A percentile compares a stretch with the other conserved stretches of the same genome.
phyloP scores from a whole-genome alignment of 1,139 yeast species.

The Blastobotrys apis region DNA sequence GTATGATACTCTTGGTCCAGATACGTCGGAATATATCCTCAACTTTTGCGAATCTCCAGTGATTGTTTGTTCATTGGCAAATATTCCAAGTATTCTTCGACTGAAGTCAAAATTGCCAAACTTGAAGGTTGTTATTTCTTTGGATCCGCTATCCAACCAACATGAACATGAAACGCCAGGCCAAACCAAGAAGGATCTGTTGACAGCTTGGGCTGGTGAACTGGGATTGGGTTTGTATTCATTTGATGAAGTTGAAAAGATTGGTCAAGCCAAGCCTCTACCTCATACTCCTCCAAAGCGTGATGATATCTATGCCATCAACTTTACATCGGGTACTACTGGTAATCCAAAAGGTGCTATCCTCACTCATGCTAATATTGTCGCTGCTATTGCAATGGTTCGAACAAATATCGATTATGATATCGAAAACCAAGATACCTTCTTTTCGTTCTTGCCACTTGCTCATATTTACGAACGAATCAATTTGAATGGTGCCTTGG shows the following conservation, averaged over 20 bases:
- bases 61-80: constrained; percentile 47
- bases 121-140: constrained; percentile 46
- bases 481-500: constrained; percentile 22
- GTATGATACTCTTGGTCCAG: constrained; percentile 62
- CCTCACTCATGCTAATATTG: constrained; percentile 50
- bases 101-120: constrained; percentile 38
- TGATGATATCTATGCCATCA: constrained; percentile 56
- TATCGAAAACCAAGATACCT: constrained; percentile 26
- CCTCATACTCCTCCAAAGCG: constrained; percentile 50
- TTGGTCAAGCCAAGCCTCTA: constrained; percentile 50
- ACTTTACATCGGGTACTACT: constrained; percentile 77
- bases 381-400: constrained; percentile 45
- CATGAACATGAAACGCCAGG: constrained; percentile 53
- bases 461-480: constrained; percentile 66
- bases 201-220: constrained; percentile 35
- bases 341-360: constrained; percentile 76
- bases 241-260: constrained; percentile 48
- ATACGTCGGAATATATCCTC: constrained; percentile 55
- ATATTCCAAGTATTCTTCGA: constrained; percentile 42
- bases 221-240: constrained; percentile 42
- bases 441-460: constrained; percentile 51
- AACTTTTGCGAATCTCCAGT: constrained; percentile 55
- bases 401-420: constrained; percentile 25
- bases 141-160: constrained; percentile 40
- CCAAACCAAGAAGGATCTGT: constrained; percentile 29